These are phyloP conservation scores for Wickerhamomyces rabaulensis DNA, from an alignment of 805 yeast genomes.

Conservation along the genomic window DNA sequence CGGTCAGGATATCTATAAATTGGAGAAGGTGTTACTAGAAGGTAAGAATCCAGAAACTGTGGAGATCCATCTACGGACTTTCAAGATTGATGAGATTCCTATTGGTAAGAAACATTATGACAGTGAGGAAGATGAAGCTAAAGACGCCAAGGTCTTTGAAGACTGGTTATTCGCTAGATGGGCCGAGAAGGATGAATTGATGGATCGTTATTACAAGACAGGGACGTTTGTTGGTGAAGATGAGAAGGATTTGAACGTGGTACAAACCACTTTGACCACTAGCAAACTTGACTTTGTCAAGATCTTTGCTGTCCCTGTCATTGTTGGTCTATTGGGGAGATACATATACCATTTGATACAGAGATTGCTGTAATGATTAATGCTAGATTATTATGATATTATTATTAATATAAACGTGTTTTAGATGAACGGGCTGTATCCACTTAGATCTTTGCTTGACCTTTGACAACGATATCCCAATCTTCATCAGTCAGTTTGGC, in stretches of 20 bases:
- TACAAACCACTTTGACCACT: slow-evolving; percentile 17
- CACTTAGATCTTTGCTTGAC: slow-evolving; percentile 15
- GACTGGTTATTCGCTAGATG: slow-evolving; percentile 73
- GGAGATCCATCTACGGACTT: slow-evolving; percentile 58
- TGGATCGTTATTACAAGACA: slow-evolving; percentile 53
- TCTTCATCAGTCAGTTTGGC: slow-evolving; percentile 47
- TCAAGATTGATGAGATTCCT: slow-evolving; percentile 60
- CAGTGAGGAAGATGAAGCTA: slow-evolving; percentile 35
- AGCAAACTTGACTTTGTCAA: slow-evolving; percentile 24
- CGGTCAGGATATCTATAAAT: slow-evolving; percentile 74
- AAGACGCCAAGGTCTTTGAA: slow-evolving; percentile 45
- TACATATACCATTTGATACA: not conserved
- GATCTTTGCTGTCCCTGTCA: slow-evolving; percentile 29
- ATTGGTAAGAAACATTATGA: slow-evolving; percentile 42
- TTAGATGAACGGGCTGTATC: too few species aligned
- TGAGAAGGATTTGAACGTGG: slow-evolving; percentile 12
- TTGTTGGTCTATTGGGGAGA: slow-evolving; percentile 17
- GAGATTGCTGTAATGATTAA: not conserved
- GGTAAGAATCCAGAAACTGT: slow-evolving; percentile 71
- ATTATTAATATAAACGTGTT: too few species aligned
- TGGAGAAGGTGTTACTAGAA: slow-evolving; percentile 54
- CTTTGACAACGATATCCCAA: slow-evolving; percentile 41
- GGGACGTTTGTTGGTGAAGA: slow-evolving; percentile 41
- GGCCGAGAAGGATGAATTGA: slow-evolving; percentile 69
- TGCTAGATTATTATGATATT: not conserved